Evolutionary conservation across 768 basidiomycete genomes (phyloP).

Genomic region (Pulveroboletus sp.): DNA sequence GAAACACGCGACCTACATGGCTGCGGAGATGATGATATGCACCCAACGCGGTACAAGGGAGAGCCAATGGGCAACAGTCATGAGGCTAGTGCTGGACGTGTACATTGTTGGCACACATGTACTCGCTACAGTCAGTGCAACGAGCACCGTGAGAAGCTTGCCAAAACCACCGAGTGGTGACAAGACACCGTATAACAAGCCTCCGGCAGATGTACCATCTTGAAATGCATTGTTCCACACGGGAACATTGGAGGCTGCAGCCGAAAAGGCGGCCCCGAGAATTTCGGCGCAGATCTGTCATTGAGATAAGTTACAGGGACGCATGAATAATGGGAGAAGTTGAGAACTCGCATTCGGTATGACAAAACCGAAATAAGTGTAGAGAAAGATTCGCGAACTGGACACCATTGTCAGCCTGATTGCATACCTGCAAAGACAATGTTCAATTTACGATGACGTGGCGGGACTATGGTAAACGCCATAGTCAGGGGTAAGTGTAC

Average conservation of each 20-base stretch:
- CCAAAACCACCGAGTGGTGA: slow-evolving; percentile 42
- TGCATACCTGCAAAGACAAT: not conserved
- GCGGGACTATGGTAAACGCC: slow-evolving; percentile 50
- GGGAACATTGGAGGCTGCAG: slow-evolving; percentile 37
- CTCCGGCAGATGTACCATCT: slow-evolving; percentile 41
- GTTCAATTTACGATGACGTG: slow-evolving; percentile 54
- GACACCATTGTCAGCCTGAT: not conserved
- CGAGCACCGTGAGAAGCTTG: slow-evolving; percentile 45
- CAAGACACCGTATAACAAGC: slow-evolving; percentile 40
- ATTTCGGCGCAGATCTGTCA: slow-evolving; percentile 38
- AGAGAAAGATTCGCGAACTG: slow-evolving; percentile 41
- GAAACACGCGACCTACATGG: slow-evolving; percentile 33
- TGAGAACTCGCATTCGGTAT: slow-evolving; percentile 38
- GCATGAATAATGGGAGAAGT: not conserved
- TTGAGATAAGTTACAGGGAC: not conserved
- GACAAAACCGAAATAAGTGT: slow-evolving; percentile 46
- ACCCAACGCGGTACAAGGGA: slow-evolving; percentile 44
- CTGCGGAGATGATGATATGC: slow-evolving; percentile 43
- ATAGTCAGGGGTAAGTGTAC: slow-evolving; percentile 45
- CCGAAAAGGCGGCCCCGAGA: slow-evolving; percentile 46
- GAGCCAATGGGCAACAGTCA: slow-evolving; percentile 35
- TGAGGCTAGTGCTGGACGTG: slow-evolving; percentile 47
- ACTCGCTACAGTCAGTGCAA: slow-evolving; percentile 52
- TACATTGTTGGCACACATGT: slow-evolving; percentile 63
- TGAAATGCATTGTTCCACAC: slow-evolving; percentile 41